These are phyloP conservation scores for Rhexocercosporidium sp. DNA, from an alignment of 2,329 filamentous ascomycete species.

Conservation along the genomic window DNA sequence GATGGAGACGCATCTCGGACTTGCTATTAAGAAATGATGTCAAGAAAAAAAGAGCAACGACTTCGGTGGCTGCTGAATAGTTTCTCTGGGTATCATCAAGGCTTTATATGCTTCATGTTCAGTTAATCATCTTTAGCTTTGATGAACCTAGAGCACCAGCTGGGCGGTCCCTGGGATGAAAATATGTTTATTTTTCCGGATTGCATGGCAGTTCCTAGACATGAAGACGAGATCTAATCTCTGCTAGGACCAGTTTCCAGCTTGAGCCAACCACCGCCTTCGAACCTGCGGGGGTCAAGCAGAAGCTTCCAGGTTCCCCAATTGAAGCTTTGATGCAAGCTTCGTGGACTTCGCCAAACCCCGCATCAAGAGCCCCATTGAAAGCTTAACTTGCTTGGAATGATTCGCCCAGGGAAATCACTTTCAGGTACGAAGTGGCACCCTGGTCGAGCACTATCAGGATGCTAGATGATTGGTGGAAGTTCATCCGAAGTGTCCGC, in stretches of 20 bases:
- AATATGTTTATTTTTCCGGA: constrained; percentile 35
- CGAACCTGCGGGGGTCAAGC: constrained; percentile 3
- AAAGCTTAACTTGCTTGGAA: constrained; percentile 8
- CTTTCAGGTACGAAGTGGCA: constrained; percentile 23
- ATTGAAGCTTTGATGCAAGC: constrained; percentile 17
- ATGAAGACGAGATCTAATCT: constrained; percentile 18
- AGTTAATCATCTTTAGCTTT: constrained; percentile 5
- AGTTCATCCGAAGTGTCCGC: constrained; percentile 17
- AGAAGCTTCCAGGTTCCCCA: constrained; percentile 9
- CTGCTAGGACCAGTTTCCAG: neutral
- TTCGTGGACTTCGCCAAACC: constrained; percentile 16
- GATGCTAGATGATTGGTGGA: constrained; percentile 31
- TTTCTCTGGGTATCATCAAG: constrained; percentile 23
- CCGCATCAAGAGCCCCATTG: constrained; percentile 26
- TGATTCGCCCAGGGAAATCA: constrained; percentile 23
- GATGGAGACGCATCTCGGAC: constrained; percentile 37
- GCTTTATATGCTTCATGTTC: constrained; percentile 29
- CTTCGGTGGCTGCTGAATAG: constrained; percentile 49
- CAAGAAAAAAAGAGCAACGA: constrained; percentile 47
- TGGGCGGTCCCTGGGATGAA: constrained; percentile 17
- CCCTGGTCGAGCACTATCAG: constrained; percentile 17
- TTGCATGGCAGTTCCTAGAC: constrained; percentile 9
- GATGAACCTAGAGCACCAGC: neutral
- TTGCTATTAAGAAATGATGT: constrained; percentile 2
- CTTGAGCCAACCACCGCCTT: constrained; percentile 15